Base-by-base conservation (phyloP, 2,329 filamentous ascomycete genomes). In the Curvularia spicifera region DNA sequence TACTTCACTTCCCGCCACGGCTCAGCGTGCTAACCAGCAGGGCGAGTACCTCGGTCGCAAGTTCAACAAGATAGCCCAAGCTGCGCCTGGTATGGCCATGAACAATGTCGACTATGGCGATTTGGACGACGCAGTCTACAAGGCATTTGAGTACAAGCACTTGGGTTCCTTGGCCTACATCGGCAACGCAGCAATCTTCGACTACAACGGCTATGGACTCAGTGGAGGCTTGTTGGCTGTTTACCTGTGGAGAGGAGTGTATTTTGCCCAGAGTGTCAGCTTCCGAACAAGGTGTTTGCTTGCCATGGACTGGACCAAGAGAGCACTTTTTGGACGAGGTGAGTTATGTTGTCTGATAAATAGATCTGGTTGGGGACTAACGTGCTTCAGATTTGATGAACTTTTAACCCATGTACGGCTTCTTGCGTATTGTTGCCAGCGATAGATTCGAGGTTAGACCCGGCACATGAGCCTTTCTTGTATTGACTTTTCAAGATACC, bases 231-330 rank as follows among this genome's bases (percentile, higher is more conserved):
- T 99, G 45, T 85, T 96, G 84, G 95, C 93, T 0, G 94, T 98
- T 48, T 99, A 99, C 76, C 86, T 97, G 33, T 99, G 95, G 95
- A 84, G 95, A 61, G 93, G 91, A 64, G 89, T 97, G 13, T 99
- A 99, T 79, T 99, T 99, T 81, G 93, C 95, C 12, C 92, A 99
- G 82, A 97, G 92, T 72, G 95, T 99, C 47, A 97, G 93, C 78
- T 84, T 98, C 59, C 83, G 95, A 67, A 99, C 95, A 26, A 86
- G 94, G 62, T 86, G 92, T 64, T 79, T 99, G 71, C 83, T 99
- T 78, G 93, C 93, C 18, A 97, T 99, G 95, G 95, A 99, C 77
- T 99, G 95, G 95, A 89, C 87, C n/a, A 99, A 98, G 86, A 85
- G 96, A 75, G 91, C 92, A 12, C 78, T 99, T 22, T 99, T 99